Conservation (phyloP, 192 early-diverging fungal genomes). For the Rhizophagus clarus region DNA sequence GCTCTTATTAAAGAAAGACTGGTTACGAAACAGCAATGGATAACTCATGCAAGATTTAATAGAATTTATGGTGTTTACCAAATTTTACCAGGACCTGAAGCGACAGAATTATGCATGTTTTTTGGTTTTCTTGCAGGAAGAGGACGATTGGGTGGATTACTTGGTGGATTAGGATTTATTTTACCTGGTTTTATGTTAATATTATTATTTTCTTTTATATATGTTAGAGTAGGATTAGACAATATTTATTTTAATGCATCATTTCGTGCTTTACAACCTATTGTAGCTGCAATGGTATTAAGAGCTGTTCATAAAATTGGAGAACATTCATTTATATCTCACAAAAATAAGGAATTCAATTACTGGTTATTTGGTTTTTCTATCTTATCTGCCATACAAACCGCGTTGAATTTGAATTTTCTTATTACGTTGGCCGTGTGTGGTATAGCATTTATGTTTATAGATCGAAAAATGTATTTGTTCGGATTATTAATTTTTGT, state of each 20-base stretch:
- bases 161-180: slow-evolving; percentile 53
- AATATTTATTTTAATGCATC: slow-evolving; percentile 58
- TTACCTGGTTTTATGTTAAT: slow-evolving; percentile 53
- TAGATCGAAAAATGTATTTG: slow-evolving; percentile 34
- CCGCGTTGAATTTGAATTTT: slow-evolving; percentile 50
- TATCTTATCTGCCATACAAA: slow-evolving; percentile 44
- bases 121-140: slow-evolving; percentile 50
- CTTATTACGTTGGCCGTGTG: slow-evolving; percentile 52
- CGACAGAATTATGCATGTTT: slow-evolving; percentile 57
- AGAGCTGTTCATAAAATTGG: slow-evolving; percentile 50
- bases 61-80: slow-evolving; percentile 59
- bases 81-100: slow-evolving; percentile 59
- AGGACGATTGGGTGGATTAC: slow-evolving; percentile 47
- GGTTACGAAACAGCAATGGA: slow-evolving; percentile 50
- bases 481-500: slow-evolving; percentile 33
- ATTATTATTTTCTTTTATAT: slow-evolving; percentile 48
- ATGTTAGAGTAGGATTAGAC: slow-evolving; percentile 40
- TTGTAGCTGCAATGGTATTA: slow-evolving; percentile 58
- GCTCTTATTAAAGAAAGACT: slow-evolving; percentile 50
- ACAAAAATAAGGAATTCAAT: slow-evolving; percentile 49
- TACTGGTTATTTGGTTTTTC: slow-evolving; percentile 21
- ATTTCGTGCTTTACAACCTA: slow-evolving; percentile 54
- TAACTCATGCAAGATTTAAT: slow-evolving; percentile 50
- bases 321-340: slow-evolving; percentile 48
- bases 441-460: slow-evolving; percentile 42